Evolutionary conservation across 2,329 filamentous ascomycete species (phyloP).

Genomic region (Pseudogymnoascus sp.): DNA sequence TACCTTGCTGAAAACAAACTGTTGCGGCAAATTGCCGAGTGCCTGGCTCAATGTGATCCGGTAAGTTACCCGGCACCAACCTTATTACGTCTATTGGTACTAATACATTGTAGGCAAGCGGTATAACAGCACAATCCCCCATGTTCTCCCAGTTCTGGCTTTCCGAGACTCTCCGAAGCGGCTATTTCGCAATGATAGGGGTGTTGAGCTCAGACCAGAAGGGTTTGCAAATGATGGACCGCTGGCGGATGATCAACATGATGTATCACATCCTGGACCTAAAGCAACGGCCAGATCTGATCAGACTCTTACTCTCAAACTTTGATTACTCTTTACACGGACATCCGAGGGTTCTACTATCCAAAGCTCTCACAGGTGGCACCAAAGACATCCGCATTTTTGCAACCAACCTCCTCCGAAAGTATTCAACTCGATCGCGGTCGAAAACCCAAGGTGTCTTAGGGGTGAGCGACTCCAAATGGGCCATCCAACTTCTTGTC

Average conservation of each 20-base stretch:
- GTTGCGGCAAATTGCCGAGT: slow-evolving; percentile 88
- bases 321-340: slow-evolving; percentile 88
- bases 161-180: slow-evolving; percentile 77
- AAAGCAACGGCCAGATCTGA: slow-evolving; percentile 81
- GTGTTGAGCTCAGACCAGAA: slow-evolving; percentile 74
- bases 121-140: slow-evolving; percentile 71
- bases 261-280: slow-evolving; percentile 97
- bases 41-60: slow-evolving; percentile 87
- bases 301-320: slow-evolving; percentile 78
- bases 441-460: slow-evolving; percentile 32
- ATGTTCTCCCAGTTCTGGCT: slow-evolving; percentile 84
- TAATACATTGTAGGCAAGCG: slow-evolving; percentile 47
- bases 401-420: slow-evolving; percentile 76
- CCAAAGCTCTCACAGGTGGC: slow-evolving; percentile 85
- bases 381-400: slow-evolving; percentile 89
- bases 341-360: slow-evolving; percentile 84
- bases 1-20: slow-evolving; percentile 90
- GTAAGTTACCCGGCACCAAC: slow-evolving; percentile 38
- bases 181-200: slow-evolving; percentile 90
- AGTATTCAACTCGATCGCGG: slow-evolving; percentile 62
- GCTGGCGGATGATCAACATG: slow-evolving; percentile 99
- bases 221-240: slow-evolving; percentile 81
- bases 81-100: not conserved
- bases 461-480: slow-evolving; percentile 65
- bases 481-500: slow-evolving; percentile 95